Evolutionary conservation across 768 basidiomycete genomes (phyloP).

Genomic region (Phlegmacium glaucopus): DNA sequence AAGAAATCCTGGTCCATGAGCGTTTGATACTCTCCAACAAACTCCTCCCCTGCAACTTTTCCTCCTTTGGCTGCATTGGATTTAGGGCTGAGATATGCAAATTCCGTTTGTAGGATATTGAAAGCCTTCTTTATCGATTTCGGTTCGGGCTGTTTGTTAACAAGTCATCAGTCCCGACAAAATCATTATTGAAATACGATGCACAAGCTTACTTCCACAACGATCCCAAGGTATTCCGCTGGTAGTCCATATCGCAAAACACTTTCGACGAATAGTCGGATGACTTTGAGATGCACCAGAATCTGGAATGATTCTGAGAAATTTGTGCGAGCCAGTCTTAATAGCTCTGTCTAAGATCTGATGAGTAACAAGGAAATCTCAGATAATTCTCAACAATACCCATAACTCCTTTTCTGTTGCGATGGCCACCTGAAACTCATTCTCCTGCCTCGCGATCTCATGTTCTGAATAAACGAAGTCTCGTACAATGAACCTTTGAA

Average conservation of each 20-base stretch:
- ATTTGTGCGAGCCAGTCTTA: constrained; percentile 88
- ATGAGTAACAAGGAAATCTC: background rate
- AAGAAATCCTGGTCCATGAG: constrained; percentile 95
- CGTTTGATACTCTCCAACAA: constrained; percentile 87
- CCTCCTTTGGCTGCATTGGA: constrained; percentile 49
- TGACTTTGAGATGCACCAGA: constrained; percentile 88
- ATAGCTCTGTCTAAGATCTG: constrained; percentile 77
- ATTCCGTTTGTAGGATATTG: constrained; percentile 67
- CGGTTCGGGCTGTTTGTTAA: constrained; percentile 67
- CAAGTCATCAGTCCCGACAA: constrained; percentile 1
- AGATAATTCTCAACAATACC: constrained; percentile 46
- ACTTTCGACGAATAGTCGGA: constrained; percentile 91
- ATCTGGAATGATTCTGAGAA: constrained; percentile 97
- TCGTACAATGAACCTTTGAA: constrained; percentile 80
- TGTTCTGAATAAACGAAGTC: constrained; percentile 91
- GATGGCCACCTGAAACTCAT: constrained; percentile 77
- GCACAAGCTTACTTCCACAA: constrained; percentile 58
- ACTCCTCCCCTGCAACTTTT: constrained; percentile 49
- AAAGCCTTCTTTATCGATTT: constrained; percentile 82
- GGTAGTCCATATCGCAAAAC: constrained; percentile 95
- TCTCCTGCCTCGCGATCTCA: constrained; percentile 71
- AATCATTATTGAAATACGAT: background rate
- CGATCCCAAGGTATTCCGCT: constrained; percentile 80
- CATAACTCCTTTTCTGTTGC: constrained; percentile 94
- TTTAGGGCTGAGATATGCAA: constrained; percentile 75